These are phyloP conservation scores for Meyerozyma carpophila DNA, from an alignment of 1,139 yeast species.

Conservation along the genomic window DNA sequence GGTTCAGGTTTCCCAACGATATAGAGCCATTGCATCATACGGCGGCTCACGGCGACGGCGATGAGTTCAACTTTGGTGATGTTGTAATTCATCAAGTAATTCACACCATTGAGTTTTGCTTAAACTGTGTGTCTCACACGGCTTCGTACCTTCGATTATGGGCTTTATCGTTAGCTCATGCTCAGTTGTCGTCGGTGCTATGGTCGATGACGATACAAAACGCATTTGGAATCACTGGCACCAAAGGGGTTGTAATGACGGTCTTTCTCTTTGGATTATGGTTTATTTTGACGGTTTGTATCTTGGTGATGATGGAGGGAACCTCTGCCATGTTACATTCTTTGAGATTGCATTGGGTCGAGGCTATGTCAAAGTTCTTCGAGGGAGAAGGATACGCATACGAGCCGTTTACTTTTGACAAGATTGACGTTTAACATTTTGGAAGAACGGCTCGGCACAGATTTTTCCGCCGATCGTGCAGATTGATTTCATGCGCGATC, in stretches of 20 bases:
- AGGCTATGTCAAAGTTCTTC: slow-evolving; percentile 96
- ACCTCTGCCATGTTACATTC: slow-evolving; percentile 98
- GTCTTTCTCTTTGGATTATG: slow-evolving; percentile 87
- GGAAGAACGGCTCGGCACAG: too few species aligned
- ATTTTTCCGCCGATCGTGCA: background rate
- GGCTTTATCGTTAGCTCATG: slow-evolving; percentile 97
- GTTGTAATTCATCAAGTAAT: slow-evolving; percentile 96
- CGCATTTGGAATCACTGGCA: slow-evolving; percentile 67
- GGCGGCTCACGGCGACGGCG: slow-evolving; percentile 28
- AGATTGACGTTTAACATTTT: background rate
- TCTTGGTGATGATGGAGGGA: slow-evolving; percentile 96
- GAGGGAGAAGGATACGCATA: slow-evolving; percentile 92
- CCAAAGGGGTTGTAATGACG: slow-evolving; percentile 63
- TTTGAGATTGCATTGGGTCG: slow-evolving; percentile 97
- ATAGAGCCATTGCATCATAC: slow-evolving; percentile 38
- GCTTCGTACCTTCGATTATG: slow-evolving; percentile 94
- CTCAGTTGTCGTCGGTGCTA: slow-evolving; percentile 87
- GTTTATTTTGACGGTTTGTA: slow-evolving; percentile 87
- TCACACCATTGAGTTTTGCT: slow-evolving; percentile 96
- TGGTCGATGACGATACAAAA: slow-evolving; percentile 94
- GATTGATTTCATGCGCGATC: background rate
- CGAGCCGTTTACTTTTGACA: slow-evolving; percentile 68
- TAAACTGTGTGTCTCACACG: slow-evolving; percentile 95
- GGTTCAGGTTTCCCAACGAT: slow-evolving; percentile 40
- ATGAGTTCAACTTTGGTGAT: slow-evolving; percentile 75